phyloP scores from a whole-genome alignment of 768 basidiomycete genomes.

The Lentinula sp. region DNA sequence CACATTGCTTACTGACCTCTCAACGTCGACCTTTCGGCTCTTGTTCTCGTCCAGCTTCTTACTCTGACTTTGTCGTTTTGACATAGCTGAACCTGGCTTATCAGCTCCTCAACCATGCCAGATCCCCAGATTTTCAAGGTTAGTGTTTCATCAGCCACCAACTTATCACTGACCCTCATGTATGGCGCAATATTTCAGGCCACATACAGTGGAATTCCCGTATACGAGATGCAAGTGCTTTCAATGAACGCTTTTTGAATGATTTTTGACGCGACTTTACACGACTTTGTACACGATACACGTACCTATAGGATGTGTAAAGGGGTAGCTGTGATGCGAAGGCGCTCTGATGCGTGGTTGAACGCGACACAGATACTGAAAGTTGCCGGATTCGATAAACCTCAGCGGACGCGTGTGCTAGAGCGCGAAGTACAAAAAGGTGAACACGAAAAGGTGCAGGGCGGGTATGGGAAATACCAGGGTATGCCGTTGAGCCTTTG shows the following conservation, averaged over 20 bases:
- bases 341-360: slow-evolving; percentile 93
- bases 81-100: not conserved
- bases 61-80: not conserved
- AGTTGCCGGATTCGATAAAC: slow-evolving; percentile 98
- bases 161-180: slow-evolving; percentile 10
- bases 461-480: slow-evolving; percentile 99
- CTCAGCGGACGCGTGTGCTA: slow-evolving; percentile 92
- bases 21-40: not conserved
- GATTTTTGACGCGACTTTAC: slow-evolving; percentile 23
- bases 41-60: not conserved
- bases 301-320: slow-evolving; percentile 76
- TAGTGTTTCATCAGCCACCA: slow-evolving; percentile 14
- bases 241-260: slow-evolving; percentile 3
- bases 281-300: slow-evolving; percentile 27
- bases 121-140: slow-evolving; percentile 90
- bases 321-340: slow-evolving; percentile 95
- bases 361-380: slow-evolving; percentile 99
- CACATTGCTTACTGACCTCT: not conserved
- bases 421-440: slow-evolving; percentile 99
- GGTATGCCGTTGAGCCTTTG: slow-evolving; percentile 42
- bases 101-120: slow-evolving; percentile 46
- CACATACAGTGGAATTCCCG: slow-evolving; percentile 89
- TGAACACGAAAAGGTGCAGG: slow-evolving; percentile 98
- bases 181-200: slow-evolving; percentile 44
- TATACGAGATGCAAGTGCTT: slow-evolving; percentile 77